phyloP scores from a whole-genome alignment of 2,329 filamentous ascomycete species.

The Rutstroemia sp. region DNA sequence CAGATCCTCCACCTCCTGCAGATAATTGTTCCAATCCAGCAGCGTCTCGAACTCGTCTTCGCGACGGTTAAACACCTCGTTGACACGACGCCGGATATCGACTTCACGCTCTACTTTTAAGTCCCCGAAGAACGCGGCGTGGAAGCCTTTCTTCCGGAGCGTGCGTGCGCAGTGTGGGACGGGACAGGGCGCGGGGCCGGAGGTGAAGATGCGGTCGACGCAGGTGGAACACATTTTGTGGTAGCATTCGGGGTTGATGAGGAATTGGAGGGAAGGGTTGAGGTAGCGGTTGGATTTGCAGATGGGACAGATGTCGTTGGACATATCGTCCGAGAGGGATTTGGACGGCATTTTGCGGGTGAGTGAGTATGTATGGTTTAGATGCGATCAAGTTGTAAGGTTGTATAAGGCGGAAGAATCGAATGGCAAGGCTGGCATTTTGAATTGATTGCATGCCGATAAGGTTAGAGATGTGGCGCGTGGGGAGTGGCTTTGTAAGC shows the following conservation, averaged over 20 bases:
- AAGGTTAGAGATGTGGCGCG: background rate
- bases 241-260: conserved; percentile 98
- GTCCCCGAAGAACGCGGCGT: conserved; percentile 84
- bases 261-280: conserved; percentile 87
- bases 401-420: background rate
- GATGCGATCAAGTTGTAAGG: background rate
- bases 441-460: background rate
- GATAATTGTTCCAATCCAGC: conserved; percentile 83
- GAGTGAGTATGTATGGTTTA: conserved; percentile 9
- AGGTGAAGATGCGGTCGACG: conserved; percentile 87
- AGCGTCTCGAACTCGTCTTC: conserved; percentile 89
- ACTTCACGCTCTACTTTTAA: conserved; percentile 85
- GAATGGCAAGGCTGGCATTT: background rate
- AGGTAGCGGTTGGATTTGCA: conserved; percentile 97
- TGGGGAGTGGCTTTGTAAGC: background rate
- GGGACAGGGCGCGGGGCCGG: conserved; percentile 86
- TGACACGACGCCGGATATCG: conserved; percentile 77
- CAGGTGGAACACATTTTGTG: conserved; percentile 98
- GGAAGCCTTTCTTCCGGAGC: conserved; percentile 76
- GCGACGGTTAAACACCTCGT: conserved; percentile 73
- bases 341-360: background rate
- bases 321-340: conserved; percentile 18
- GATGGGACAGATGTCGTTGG: conserved; percentile 77
- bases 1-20: conserved; percentile 85
- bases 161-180: conserved; percentile 84